Evolutionary conservation across 345 rosid species (phyloP), one percentile per base, ranked within the genome.

Genomic region (Gossypium stocksii): DNA sequence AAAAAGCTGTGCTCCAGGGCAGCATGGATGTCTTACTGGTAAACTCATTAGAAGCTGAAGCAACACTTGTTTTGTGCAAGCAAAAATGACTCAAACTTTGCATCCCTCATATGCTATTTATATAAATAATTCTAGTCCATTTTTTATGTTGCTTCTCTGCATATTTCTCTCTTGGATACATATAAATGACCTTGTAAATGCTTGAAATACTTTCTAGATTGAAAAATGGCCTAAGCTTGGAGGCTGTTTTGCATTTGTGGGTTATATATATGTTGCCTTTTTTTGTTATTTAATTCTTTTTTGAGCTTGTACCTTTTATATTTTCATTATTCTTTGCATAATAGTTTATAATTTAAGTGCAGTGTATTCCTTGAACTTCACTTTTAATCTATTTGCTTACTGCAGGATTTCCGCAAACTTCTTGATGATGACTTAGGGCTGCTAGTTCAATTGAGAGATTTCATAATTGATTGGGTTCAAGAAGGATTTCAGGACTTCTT

Each of bases 401-500:
- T 77, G 69, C 87, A 96, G 98, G 94, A 85, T 72, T 91, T 96
- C 82, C 92, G 86, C 69, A 87, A 83, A 73, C 90, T 96, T 83
- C 87, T 91, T 80, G 92, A 87, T 59, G 95, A 90, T 73, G 82
- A 85, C 76, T 76, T 84, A 71, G 93, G 74, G 78, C 82, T 91
- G 71, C 73, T 93, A 65, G 80, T 86, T 61, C 84, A 89, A 82
- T 79, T 91, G 83, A 91, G 88, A 59, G 91, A 88, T 71, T 82
- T 77, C 44, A 83, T 90, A 75, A 72, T 82, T 74, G 89, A 83
- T 77, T 96, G 90, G 91, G 88, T 93, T 78, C 97, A 88, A 89
- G 97, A 87, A 87, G 99, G 97, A 72, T 96, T 93, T 85, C 97
- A 96, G 79, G 86, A 85, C 71, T 93, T 96, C 86, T 93, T 96